Base-by-base conservation (phyloP, 2,329 filamentous ascomycete species). In the Curvularia verruculosa region DNA sequence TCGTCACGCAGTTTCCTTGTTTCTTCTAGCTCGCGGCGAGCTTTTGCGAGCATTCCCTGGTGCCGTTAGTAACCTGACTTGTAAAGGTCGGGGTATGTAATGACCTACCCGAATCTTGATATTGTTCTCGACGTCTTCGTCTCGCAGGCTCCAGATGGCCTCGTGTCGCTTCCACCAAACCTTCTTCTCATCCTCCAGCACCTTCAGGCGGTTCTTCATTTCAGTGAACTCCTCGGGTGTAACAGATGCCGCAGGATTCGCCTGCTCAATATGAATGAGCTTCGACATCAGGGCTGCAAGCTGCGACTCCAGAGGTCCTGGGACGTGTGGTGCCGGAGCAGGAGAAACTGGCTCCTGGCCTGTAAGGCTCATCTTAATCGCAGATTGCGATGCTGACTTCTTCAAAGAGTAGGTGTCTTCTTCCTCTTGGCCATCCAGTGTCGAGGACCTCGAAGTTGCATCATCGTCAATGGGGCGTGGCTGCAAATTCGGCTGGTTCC, bases 111-210 rank as follows among this genome's bases (percentile, higher is more conserved):
- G 75, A 40, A 79, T 72, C 65, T 76, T 78, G 63, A 79, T 77
- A 59, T 79, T 74, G 58, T 79, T 80, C 49, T 75, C 71, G 1
- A 79, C 73, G 44, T 80, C 78, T 58, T 78, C 76, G 56, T 79
- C 77, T 34, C 78, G 71, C 19, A 80, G 67, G 3, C 72, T 71
- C 61, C 74, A 78, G 46, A 79, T 71, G n/a, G 76, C 74, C 61
- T 77, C 73, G 50, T 80, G 74, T 23, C 76, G 67, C 37, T 72
- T 72, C 46, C 66, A 62, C 67, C 72, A 75, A 1, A 62, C 59
- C 18, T 69, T 69, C 57, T 79, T 78, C 52, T 79, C 76, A 1
- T 64, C 67, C 55, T 79, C 74, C 6, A 79, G 64, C 1, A 65
- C 58, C 23, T 70, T 65, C 39, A 79, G 59, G 4, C 69, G 69